Evolutionary conservation across 331 rosid species (phyloP).

Genomic region (Acacia pycnantha): DNA sequence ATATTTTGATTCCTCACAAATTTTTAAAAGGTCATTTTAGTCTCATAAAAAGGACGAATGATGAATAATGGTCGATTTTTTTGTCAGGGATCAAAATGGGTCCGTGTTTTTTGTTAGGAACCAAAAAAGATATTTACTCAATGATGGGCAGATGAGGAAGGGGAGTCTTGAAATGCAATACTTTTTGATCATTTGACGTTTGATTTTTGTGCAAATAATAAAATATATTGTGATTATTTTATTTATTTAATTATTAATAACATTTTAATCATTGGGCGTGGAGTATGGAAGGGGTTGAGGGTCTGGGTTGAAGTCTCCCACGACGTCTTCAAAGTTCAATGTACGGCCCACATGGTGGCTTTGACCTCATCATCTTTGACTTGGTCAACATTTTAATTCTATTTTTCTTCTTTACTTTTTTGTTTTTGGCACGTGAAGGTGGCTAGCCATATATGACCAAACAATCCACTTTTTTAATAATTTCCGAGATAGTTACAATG

Average conservation of each 20-base stretch:
- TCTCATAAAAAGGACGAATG: no score
- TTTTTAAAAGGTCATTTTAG: no score
- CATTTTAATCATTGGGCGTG: background rate
- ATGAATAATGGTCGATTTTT: no score
- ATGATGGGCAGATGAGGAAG: background rate
- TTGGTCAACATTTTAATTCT: background rate
- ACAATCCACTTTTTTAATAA: no score
- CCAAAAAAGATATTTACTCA: no score
- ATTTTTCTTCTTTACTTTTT: no score
- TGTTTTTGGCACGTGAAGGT: no score
- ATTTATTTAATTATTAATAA: background rate
- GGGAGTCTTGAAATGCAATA: background rate
- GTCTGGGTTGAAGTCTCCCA: background rate
- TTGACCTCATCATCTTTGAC: background rate
- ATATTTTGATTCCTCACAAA: no score
- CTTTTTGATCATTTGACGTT: background rate
- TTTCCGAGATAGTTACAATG: background rate
- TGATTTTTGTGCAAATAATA: background rate
- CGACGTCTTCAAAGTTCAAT: conserved; percentile 5
- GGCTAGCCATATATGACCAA: background rate
- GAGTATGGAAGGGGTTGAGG: background rate
- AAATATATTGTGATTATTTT: no score
- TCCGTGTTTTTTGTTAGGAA: no score
- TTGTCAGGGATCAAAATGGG: no score
- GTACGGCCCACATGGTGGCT: background rate